Evolutionary conservation across 164 flowering plant genomes (phyloP), one percentile per base, ranked within the genome.

Genomic region (Echeveria elegans): DNA sequence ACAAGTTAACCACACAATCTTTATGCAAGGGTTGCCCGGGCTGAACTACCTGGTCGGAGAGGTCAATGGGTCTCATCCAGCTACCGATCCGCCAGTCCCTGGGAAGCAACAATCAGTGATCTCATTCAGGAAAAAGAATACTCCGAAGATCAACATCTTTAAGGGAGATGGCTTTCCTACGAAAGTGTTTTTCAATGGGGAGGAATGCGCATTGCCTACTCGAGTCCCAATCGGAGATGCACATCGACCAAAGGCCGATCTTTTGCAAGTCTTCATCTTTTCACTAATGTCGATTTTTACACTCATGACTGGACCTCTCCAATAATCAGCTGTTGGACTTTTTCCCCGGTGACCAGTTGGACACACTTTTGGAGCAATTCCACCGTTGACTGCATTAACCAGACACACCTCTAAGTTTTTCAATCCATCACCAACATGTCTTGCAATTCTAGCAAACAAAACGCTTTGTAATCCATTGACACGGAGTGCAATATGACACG

Each of bases 61-160:
- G 70, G 74, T 68, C 2, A 79, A 90, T 66, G 93, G 90, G 19
- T 32, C 86, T 2, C 69, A 84, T 34, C 93, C 93, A 0, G 66
- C 30, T 0, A 64, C 38, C 3, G 88, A 85, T 53, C 90, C 87
- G 1, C 67, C 72, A 24, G 86, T 90, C 14, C 98, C 97, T 0
- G 96, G 98, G 19, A 86, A 84, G 75, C 90, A 85, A 48, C 97
- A 93, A 67, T 80, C 96, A 0, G 94, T 90, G 28, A 76, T 93
- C 16, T 83, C 92, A 15, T 93, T 90, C 68, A 67, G 65, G 7
- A 93, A 90, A 85, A 85, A 77, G 69, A 9, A 10, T 1, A 81
- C 81, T 0, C 91, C 81, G 0, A 77, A 76, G 0, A 70, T 90
- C 18, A 72, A 85, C 34, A 74, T 93, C 30, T 78, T 60, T 8